These are phyloP conservation scores for Schoenoplectus tabernaemontani DNA, from an alignment of 202 grass and related monocot genomes.

Conservation along the genomic window DNA sequence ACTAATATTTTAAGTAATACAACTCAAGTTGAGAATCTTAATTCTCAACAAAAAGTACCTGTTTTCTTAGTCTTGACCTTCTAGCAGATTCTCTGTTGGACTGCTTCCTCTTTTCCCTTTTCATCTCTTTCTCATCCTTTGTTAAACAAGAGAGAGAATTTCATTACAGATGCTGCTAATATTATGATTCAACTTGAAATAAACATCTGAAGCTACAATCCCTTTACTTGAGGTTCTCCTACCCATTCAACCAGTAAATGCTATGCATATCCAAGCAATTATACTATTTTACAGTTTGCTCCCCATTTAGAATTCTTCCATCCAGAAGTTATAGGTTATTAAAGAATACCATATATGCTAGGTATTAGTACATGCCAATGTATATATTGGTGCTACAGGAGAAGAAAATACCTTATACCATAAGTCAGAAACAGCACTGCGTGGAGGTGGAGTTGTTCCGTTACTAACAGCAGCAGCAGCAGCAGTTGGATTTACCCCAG, in stretches of 20 bases:
- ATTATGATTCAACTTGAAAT: background rate
- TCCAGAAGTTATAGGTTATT: background rate
- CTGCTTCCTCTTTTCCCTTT: constrained; percentile 79
- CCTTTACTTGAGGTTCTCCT: background rate
- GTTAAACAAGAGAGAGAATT: background rate
- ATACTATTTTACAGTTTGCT: background rate
- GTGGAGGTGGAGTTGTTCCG: constrained; percentile 29
- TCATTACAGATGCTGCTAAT: background rate
- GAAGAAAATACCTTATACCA: constrained; percentile 48
- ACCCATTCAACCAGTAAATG: background rate
- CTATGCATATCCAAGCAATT: background rate
- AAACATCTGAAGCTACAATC: background rate
- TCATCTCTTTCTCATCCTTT: constrained; percentile 76
- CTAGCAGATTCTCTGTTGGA: constrained; percentile 93
- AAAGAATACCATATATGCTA: background rate
- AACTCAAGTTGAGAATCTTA: background rate
- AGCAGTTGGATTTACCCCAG: constrained; percentile 40
- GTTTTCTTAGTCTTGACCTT: constrained; percentile 90
- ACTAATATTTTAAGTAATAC: background rate
- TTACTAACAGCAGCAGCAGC: constrained; percentile 29
- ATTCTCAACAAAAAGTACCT: constrained; percentile 35
- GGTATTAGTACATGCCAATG: too few relatives aligned
- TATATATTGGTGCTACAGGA: background rate
- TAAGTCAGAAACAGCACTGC: constrained; percentile 39
- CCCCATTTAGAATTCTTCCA: background rate